Percentiles rank a stretch among this genome's conserved stretches.
Conservation (phyloP, 768 basidiomycete species). For the Boletus rubropictus region DNA sequence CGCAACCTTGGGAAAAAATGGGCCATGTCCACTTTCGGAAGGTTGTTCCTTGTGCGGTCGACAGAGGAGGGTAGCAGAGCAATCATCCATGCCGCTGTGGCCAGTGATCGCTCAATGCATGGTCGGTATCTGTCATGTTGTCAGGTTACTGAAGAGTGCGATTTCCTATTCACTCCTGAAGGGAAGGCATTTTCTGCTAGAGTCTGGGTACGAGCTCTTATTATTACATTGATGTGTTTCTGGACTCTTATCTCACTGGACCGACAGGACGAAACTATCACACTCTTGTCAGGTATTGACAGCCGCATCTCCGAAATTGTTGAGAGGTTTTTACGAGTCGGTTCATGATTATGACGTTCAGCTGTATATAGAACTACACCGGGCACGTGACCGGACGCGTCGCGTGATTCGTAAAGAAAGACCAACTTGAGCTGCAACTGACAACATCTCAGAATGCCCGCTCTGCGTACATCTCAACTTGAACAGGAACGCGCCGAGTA, state of each 20-base stretch:
- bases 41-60: constrained; percentile 22
- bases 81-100: constrained; percentile 31
- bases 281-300: constrained; percentile 18
- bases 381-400: constrained; percentile 29
- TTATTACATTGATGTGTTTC: neutral
- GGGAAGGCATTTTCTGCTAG: constrained; percentile 25
- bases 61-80: constrained; percentile 33
- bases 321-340: constrained; percentile 3
- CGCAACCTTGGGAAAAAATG: constrained; percentile 9
- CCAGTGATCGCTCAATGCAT: constrained; percentile 20
- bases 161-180: constrained; percentile 25
- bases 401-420: constrained; percentile 22
- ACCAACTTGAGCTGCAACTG: constrained; percentile 9
- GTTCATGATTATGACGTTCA: neutral
- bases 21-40: neutral
- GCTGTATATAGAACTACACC: neutral
- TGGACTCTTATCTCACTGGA: neutral
- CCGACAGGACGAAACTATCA: constrained; percentile 20
- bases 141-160: constrained; percentile 26
- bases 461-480: constrained; percentile 23
- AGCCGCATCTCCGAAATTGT: constrained; percentile 20
- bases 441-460: constrained; percentile 18
- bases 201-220: constrained; percentile 29
- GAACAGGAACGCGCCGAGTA: constrained; percentile 30
- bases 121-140: constrained; percentile 30